Evolutionary conservation across 805 yeast species (phyloP), one percentile per base, ranked within the genome.

Genomic region (Lachancea quebecensis): DNA sequence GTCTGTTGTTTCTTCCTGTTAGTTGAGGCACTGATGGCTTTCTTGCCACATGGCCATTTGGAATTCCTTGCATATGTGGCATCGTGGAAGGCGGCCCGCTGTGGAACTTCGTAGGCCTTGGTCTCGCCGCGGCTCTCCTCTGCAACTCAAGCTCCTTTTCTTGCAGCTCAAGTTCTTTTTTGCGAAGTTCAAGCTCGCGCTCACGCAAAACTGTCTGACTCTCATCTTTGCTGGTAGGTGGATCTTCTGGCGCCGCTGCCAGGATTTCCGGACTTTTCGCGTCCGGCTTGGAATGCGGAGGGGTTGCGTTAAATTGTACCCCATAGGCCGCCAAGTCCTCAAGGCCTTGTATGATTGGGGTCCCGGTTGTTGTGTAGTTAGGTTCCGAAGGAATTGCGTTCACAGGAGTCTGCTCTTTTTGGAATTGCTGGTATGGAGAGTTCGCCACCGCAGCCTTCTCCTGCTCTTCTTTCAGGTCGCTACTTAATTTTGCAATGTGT

Each of bases 81-180:
- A 47, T 55, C 15, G 50, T 55, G 36, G 54, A 54, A 44, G 57
- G 58, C 15, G 38, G 42, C 10, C 35, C 42, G 14, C 33, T 40
- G 32, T 35, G 39, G 11, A 35, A 32, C 18, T 43, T 43, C 3
- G 27, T 21, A 9, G 46, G 42, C 29, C 46, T 38, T 3, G 42
- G 39, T 25, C 35, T 38, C 14, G 39, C 18, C 1, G 54, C 54
- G 4, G 64, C 54, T 27, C 56, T 53, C 48, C 54, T 62, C 52
- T 60, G 61, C 7, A 59, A 51, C 27, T 60, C 63, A 27, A 60
- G 39, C 49, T 65, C 67, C 9, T 62, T 55, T 47, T 65, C 68
- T 54, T 64, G 64, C 49, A 65, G 48, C 25, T 62, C 62, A 38
- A 65, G 42, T 46, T 65, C 69, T 44, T 57, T 62, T 33, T 53